Evolutionary conservation across 2,329 filamentous ascomycete species (phyloP), one percentile per base, ranked within the genome.

Genomic region (Colletotrichum australisinense): DNA sequence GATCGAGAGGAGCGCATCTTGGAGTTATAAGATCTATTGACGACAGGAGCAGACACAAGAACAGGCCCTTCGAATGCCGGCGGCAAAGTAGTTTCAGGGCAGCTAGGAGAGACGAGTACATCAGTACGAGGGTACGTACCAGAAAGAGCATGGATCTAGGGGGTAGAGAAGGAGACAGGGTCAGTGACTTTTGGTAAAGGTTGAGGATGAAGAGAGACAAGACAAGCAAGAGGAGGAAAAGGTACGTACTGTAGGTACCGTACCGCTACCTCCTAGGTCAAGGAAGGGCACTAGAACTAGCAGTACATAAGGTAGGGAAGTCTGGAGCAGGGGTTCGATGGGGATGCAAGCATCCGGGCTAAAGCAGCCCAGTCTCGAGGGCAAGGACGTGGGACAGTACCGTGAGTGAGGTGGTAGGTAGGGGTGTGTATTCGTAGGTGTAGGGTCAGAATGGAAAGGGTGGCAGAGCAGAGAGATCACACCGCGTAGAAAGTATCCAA

Each of bases 51-150:
- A 72, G 71, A 72, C 70, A 53, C 66, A 72, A 69, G 57, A 72
- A 63, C 69, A 73, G 67, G 62, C 60, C 63, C 55, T 42, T 67
- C 67, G 55, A 73, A 57, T 73, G 71, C 71, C 71, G 71, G 60
- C 67, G 71, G 71, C 71, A 73, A 71, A 67, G 68, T 65, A 56
- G 71, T 73, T 73, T 73, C 71, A 73, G 71, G 71, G 71, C 70
- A 72, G 66, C 70, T 72, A 32, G 66, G 65, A 69, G 70, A 26
- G 30, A 59, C 35, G 65, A 53, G 42, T 66, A 66, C 24, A 35
- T 32, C 53, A 53, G 59, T 60, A 64, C 24, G 14, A 32, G 1
- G 24, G 38, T 67, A 65, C 63, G 62, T 63, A 63, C n/a, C 8
- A 2, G 24, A 19, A 19, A 6, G 12, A 11, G 42, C 59, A 63